These are phyloP conservation scores for Pseudoscleropodium purum DNA, from an alignment of 225 moss, liverwort and hornwort genomes.

Conservation along the genomic window DNA sequence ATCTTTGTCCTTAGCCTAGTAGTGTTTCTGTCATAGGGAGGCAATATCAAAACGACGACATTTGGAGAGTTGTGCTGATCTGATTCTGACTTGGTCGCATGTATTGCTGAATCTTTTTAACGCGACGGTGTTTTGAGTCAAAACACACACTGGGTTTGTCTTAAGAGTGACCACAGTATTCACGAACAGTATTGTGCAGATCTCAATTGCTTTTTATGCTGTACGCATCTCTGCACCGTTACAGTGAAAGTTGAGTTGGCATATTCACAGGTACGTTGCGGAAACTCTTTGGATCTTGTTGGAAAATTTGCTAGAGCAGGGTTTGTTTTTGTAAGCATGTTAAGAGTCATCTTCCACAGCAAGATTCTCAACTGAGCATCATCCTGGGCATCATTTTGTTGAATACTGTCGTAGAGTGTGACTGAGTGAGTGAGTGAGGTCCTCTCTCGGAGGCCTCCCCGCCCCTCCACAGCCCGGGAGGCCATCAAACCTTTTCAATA, in stretches of 20 bases:
- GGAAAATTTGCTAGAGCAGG: neutral
- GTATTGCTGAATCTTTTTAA: neutral
- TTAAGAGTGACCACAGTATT: neutral
- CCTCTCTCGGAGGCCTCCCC: no score
- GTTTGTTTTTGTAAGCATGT: neutral
- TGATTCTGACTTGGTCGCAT: neutral
- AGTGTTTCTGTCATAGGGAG: neutral
- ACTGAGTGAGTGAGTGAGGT: no score
- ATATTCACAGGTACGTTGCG: neutral
- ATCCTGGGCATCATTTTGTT: neutral
- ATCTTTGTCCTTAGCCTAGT: neutral
- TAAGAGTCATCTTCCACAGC: neutral
- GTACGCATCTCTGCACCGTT: neutral
- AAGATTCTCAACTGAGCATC: neutral
- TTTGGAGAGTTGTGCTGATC: neutral
- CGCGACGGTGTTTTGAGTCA: neutral
- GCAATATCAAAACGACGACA: neutral
- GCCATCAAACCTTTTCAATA: neutral
- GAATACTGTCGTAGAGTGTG: neutral
- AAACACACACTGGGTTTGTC: neutral
- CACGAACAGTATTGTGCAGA: neutral
- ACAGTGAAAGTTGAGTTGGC: neutral
- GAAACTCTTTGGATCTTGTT: neutral
- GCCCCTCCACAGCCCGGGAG: no score
- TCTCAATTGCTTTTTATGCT: neutral